Conservation (phyloP, 768 basidiomycete species). For the Fomitopsis pulvina region DNA sequence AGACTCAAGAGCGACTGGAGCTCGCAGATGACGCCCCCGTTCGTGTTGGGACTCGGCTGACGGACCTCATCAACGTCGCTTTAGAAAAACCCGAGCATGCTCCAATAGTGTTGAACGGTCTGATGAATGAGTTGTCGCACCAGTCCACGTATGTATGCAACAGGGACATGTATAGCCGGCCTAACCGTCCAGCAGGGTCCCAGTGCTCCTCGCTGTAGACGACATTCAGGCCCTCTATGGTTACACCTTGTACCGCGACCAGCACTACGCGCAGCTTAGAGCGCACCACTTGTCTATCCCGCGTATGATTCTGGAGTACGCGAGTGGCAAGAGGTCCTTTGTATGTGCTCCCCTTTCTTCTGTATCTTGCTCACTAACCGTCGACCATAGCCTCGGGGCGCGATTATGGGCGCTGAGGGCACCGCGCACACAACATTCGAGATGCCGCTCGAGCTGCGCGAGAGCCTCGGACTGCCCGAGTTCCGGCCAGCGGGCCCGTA, state of each 20-base stretch:
- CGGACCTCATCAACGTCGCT: constrained; percentile 52
- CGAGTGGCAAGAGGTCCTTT: constrained; percentile 61
- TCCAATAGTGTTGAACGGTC: constrained; percentile 46
- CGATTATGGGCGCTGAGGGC: constrained; percentile 66
- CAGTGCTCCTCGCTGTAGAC: constrained; percentile 80
- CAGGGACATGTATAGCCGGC: background rate
- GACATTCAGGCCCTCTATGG: constrained; percentile 82
- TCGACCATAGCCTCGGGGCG: constrained; percentile 51
- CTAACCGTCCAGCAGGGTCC: constrained; percentile 39
- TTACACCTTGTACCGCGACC: constrained; percentile 63
- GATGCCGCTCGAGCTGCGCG: constrained; percentile 55
- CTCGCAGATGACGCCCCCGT: constrained; percentile 32
- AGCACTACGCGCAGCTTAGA: constrained; percentile 60
- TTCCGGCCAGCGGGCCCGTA: constrained; percentile 45
- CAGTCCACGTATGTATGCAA: constrained; percentile 54
- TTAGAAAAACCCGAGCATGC: constrained; percentile 45
- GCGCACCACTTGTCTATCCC: constrained; percentile 78
- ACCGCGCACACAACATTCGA: constrained; percentile 51
- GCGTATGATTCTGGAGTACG: constrained; percentile 69
- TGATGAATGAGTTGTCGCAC: constrained; percentile 54
- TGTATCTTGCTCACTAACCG: background rate
- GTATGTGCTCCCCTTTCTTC: constrained; percentile 36
- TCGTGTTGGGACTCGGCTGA: constrained; percentile 41
- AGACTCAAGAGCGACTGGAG: constrained; percentile 19
- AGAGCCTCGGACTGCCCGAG: constrained; percentile 46